Evolutionary conservation across 345 rosid genomes (phyloP).

Genomic region (Rhizophora apiculata): DNA sequence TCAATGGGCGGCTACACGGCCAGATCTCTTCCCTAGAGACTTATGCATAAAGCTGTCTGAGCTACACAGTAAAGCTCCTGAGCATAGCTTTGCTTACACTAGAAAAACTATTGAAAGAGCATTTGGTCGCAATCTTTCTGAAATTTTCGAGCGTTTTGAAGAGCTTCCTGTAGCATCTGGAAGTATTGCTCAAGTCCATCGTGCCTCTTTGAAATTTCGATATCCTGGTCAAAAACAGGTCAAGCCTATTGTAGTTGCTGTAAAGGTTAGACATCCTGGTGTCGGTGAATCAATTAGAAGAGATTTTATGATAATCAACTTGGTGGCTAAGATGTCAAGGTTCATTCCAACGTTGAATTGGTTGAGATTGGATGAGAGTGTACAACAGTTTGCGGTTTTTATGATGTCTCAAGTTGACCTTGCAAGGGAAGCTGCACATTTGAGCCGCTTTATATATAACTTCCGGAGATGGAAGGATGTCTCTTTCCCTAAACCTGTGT

Average conservation of each 20-base stretch:
- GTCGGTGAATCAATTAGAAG: conserved; percentile 88
- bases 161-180: conserved; percentile 95
- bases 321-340: conserved; percentile 60
- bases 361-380: conserved; percentile 96
- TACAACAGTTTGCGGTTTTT: conserved; percentile 87
- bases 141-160: conserved; percentile 84
- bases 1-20: conserved; percentile 98
- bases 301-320: conserved; percentile 81
- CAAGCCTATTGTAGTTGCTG: conserved; percentile 79
- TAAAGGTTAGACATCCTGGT: conserved; percentile 97
- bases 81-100: conserved; percentile 84
- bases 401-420: conserved; percentile 99
- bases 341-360: conserved; percentile 77
- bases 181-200: conserved; percentile 97
- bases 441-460: conserved; percentile 88
- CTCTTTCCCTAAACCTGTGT: conserved; percentile 94
- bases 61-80: conserved; percentile 89
- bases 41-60: conserved; percentile 81
- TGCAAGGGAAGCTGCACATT: conserved; percentile 97
- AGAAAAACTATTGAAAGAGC: conserved; percentile 75
- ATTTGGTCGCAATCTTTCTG: conserved; percentile 82
- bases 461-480: conserved; percentile 92
- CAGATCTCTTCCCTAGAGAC: conserved; percentile 90
- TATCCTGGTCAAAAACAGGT: conserved; percentile 67
- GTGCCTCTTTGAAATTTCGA: conserved; percentile 70